Evolutionary conservation across 2,329 filamentous ascomycete species (phyloP).

Genomic region (Sarocladium kiliense): DNA sequence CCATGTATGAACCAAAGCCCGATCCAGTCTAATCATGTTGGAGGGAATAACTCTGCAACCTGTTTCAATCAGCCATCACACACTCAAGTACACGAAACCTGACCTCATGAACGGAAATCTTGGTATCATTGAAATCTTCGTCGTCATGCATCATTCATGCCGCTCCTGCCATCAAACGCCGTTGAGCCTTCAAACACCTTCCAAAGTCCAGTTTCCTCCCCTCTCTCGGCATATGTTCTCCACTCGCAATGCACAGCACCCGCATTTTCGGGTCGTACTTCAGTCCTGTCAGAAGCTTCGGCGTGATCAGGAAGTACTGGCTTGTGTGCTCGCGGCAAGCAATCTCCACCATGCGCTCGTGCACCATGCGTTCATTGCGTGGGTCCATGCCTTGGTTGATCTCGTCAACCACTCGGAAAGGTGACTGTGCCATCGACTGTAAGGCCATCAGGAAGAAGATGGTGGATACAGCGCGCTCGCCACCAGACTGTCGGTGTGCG

Average conservation of each 20-base stretch:
- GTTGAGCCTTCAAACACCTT: slow-evolving; percentile 39
- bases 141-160: neutral
- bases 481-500: slow-evolving; percentile 90
- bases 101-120: neutral
- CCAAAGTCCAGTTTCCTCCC: slow-evolving; percentile 45
- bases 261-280: slow-evolving; percentile 89
- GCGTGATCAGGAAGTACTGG: slow-evolving; percentile 96
- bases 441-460: slow-evolving; percentile 99
- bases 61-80: no score
- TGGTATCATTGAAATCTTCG: neutral
- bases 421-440: slow-evolving; percentile 86
- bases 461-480: slow-evolving; percentile 91
- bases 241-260: slow-evolving; percentile 88
- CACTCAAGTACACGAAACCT: no score
- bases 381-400: slow-evolving; percentile 99
- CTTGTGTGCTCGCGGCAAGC: slow-evolving; percentile 77
- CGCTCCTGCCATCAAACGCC: slow-evolving; percentile 25
- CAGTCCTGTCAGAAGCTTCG: slow-evolving; percentile 82
- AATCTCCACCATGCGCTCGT: slow-evolving; percentile 97
- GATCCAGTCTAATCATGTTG: no score
- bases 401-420: slow-evolving; percentile 97
- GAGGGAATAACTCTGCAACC: no score
- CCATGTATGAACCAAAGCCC: no score
- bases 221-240: slow-evolving; percentile 63
- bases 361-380: slow-evolving; percentile 95